Evolutionary conservation across 352 stramenopile species (phyloP).

Genomic region (Pseudoperonospora humuli): DNA sequence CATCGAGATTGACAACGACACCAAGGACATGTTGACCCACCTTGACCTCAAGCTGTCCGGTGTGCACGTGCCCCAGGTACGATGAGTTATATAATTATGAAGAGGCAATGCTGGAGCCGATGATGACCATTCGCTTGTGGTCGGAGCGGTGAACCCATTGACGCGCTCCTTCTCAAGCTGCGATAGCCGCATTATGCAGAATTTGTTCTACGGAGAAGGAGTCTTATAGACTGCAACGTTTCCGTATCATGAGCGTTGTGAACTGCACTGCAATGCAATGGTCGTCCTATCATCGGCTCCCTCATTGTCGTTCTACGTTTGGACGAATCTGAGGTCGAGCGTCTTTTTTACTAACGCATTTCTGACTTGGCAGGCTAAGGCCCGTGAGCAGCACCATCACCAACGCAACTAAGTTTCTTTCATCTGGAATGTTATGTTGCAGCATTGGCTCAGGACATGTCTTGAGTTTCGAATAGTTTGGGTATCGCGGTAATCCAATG

Average conservation of each 20-base stretch:
- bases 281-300: constrained; percentile 38
- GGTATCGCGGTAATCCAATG: constrained; percentile 34
- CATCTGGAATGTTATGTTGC: constrained; percentile 13
- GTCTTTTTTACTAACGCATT: constrained; percentile 10
- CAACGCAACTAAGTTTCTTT: constrained; percentile 61
- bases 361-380: constrained; percentile 41
- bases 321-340: constrained; percentile 34
- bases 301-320: constrained; percentile 22
- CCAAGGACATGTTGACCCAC: constrained; percentile 95
- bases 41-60: constrained; percentile 91
- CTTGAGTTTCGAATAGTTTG: constrained; percentile 9
- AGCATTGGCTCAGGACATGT: constrained; percentile 4
- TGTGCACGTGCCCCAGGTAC: constrained; percentile 85
- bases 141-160: constrained; percentile 63
- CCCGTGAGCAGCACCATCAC: constrained; percentile 65
- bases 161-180: background rate
- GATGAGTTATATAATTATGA: constrained; percentile 13
- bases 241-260: constrained; percentile 1
- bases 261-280: constrained; percentile 4
- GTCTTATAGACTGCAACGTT: background rate
- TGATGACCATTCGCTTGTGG: constrained; percentile 28
- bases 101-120: constrained; percentile 77
- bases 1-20: constrained; percentile 98
- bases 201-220: too few relatives aligned
- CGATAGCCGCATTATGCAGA: background rate